Base-by-base conservation (phyloP, 257 asterid species). In the Forsythia suspensa region DNA sequence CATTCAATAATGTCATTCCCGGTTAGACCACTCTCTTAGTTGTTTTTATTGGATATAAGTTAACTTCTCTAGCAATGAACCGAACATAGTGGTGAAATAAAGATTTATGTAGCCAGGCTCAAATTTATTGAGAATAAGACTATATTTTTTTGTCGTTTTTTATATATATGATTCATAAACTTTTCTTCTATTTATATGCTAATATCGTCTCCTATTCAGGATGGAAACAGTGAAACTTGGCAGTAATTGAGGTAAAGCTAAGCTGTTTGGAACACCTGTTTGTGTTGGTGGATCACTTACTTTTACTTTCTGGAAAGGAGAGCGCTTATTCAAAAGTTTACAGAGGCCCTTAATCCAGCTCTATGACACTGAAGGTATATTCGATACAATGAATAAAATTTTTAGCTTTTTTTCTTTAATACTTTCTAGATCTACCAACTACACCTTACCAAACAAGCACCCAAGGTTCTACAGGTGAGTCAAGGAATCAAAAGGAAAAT, bases 231-330 rank as follows among this genome's bases (percentile, higher is more conserved):
- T 82, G 77, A 73, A 20, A 3, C 40, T 73, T 2, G 46, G 57
- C 24, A 16, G 78, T 18, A 55, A 72, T 16, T 69, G 77, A 20
- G 80, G 85, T 21, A 44, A 18, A 46, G 80, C 83, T 4, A 82
- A 82, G 78, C 71, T 78, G 21, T 75, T 16, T 15, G 86, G 83
- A 1, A 78, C 77, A n/a, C 38, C 74, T 9, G 38, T 70, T 67
- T 77, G 77, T 72, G 20, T 82, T 13, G 73, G 77, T 3, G 82
- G 85, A 43, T 78, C 80, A 8, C 82, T 82, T 4, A 15, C 29
- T 7, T 82, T 82, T 42, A 82, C 82, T 15, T 78, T 82, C 21
- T 82, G 86, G 83, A 82, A 79, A 69, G 86, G 83, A 4, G 7
- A 57, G 37, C n/a, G 18, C 52, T 21, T 74, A 37, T 74, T 70